Conservation (phyloP, 176 grass and related monocot species). For the Carex scoparia region DNA sequence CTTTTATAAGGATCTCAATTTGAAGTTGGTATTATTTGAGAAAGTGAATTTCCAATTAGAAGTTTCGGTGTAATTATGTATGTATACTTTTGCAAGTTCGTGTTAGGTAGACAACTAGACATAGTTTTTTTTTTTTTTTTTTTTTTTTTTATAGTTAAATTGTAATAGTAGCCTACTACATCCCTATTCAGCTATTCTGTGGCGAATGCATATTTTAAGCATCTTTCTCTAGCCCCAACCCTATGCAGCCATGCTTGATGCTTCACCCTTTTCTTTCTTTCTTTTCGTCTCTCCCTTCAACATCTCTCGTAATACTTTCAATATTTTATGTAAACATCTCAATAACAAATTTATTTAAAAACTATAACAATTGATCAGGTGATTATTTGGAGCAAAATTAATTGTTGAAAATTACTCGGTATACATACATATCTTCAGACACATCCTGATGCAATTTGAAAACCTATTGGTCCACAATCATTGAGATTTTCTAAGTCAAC, state of each 20-base stretch:
- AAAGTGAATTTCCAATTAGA: too few species aligned
- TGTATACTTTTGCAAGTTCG: too few species aligned
- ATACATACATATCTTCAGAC: too few species aligned
- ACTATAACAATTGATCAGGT: background rate
- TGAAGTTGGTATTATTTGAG: too few species aligned
- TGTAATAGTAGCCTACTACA: background rate
- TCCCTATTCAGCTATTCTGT: background rate
- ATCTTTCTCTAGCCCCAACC: background rate
- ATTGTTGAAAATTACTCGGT: too few species aligned
- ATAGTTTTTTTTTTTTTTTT: background rate
- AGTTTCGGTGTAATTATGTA: too few species aligned
- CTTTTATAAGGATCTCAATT: too few species aligned
- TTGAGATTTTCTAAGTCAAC: too few species aligned
- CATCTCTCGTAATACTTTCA: background rate
- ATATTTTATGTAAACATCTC: background rate
- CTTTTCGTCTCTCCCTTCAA: background rate
- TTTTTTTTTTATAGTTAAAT: background rate
- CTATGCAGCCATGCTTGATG: background rate
- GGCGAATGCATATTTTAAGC: background rate
- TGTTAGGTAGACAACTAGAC: too few species aligned
- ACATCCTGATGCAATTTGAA: too few species aligned
- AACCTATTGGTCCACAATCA: too few species aligned
- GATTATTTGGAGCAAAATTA: background rate
- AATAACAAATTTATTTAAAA: background rate
- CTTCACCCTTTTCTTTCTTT: background rate